phyloP scores from a whole-genome alignment of 176 grass and related monocot species.

The Guadua angustifolia region DNA sequence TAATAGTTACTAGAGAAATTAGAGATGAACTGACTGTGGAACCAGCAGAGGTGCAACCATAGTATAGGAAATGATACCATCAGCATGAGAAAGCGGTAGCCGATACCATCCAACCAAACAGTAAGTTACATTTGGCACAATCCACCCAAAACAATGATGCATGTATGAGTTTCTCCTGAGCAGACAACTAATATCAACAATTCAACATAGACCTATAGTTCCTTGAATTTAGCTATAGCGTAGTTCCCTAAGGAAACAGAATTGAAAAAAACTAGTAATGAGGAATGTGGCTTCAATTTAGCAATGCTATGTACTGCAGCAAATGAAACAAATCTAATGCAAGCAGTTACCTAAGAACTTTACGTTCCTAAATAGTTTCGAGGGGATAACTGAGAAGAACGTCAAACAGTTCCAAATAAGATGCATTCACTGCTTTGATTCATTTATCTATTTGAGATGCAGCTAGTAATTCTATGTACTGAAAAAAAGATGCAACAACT shows the following conservation, averaged over 20 bases:
- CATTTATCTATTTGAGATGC: conserved; percentile 24
- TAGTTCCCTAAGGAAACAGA: conserved; percentile 20
- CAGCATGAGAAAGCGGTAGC: neutral
- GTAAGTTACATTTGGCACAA: neutral
- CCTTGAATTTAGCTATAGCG: neutral
- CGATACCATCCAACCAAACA: conserved; percentile 4
- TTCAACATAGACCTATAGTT: conserved; percentile 18
- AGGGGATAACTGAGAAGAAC: neutral
- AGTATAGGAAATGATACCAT: conserved; percentile 5
- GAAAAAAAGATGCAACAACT: conserved; percentile 5
- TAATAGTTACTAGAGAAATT: conserved; percentile 1
- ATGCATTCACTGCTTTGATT: neutral
- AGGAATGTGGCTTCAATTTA: neutral
- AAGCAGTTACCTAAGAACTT: neutral
- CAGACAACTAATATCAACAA: conserved; percentile 1
- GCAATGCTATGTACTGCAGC: neutral
- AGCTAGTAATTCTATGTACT: neutral
- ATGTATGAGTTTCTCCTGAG: neutral
- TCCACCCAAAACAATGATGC: neutral
- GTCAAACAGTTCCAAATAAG: neutral
- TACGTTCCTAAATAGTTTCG: neutral
- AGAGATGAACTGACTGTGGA: neutral
- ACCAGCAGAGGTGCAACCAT: conserved; percentile 3
- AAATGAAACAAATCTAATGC: conserved; percentile 2
- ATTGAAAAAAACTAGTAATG: neutral